These are phyloP conservation scores for Guyanaporus albipodus DNA, from an alignment of 768 basidiomycete species.

Conservation along the genomic window DNA sequence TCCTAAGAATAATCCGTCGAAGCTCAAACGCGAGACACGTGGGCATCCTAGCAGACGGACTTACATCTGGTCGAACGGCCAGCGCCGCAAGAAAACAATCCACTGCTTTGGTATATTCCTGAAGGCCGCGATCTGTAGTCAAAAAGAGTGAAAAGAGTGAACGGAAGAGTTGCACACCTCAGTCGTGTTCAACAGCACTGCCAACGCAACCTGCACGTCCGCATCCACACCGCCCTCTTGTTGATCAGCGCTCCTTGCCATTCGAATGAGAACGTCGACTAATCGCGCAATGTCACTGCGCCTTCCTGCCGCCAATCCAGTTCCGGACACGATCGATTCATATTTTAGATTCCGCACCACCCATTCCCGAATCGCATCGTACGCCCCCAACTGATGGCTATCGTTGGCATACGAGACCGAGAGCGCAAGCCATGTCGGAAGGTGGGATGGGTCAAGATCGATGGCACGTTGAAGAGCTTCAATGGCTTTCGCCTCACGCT, in stretches of 20 bases:
- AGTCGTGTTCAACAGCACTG: slow-evolving; percentile 86
- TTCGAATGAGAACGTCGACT: slow-evolving; percentile 73
- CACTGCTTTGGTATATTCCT: slow-evolving; percentile 90
- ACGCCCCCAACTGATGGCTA: slow-evolving; percentile 65
- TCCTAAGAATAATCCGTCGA: slow-evolving; percentile 47
- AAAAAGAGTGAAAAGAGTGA: neutral
- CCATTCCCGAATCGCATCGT: slow-evolving; percentile 84
- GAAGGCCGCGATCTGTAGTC: neutral
- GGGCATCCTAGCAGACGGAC: slow-evolving; percentile 12
- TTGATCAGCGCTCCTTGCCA: slow-evolving; percentile 57
- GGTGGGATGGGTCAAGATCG: slow-evolving; percentile 71
- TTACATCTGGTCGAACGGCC: slow-evolving; percentile 83
- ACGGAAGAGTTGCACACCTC: slow-evolving; percentile 55
- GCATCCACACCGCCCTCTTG: slow-evolving; percentile 69
- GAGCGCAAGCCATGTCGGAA: slow-evolving; percentile 86
- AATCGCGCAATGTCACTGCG: slow-evolving; percentile 43
- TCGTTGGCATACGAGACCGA: slow-evolving; percentile 93
- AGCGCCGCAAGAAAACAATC: slow-evolving; percentile 93
- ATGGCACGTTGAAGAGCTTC: slow-evolving; percentile 78
- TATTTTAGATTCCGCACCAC: slow-evolving; percentile 57
- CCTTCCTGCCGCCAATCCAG: slow-evolving; percentile 27
- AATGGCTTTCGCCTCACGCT: slow-evolving; percentile 88
- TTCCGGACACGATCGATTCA: slow-evolving; percentile 39
- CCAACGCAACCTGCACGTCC: slow-evolving; percentile 93
- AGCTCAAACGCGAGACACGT: neutral